Evolutionary conservation across 2,329 filamentous ascomycete species (phyloP), one percentile per base, ranked within the genome.

Genomic region (Venturiaceae sp.): DNA sequence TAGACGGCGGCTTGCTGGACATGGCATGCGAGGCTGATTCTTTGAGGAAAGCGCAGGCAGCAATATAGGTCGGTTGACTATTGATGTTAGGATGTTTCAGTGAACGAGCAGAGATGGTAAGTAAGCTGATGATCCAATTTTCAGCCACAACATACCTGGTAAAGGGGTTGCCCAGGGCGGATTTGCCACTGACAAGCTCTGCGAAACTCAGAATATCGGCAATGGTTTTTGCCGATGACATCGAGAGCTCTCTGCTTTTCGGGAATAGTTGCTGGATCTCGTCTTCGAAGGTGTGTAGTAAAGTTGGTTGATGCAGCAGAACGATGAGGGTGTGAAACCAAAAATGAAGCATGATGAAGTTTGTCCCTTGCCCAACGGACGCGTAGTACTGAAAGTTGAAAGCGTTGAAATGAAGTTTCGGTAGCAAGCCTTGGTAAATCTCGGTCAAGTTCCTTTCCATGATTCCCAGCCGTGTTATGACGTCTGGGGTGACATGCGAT

Each of bases 281-380:
- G 2, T 81, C 83, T 63, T 84, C 83, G 59, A 94, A 91, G 0
- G 87, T 88, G 53, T 90, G 87, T 57, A 95, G 75, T 1, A 95
- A 75, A 0, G 89, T 92, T 0, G 90, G 90, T 63, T 92, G 89
- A 66, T 95, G 89, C 5, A 95, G 77, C 3, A 95, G 80, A 60
- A 95, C 90, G 63, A 95, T 92, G 32, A 94, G 75, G 0, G 89
- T 88, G 63, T 95, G 90, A 65, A 92, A 92, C 90, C 90, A 95
- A 68, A 91, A 88, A 68, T 95, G 90, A 26, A 95, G 75, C 9
- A 95, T 75, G 53, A 95, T 88, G 62, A 95, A 95, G 44, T 89
- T 94, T 0, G 89, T 92, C 14, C 90, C 89, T 68, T 95, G 88
- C 9, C 88, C 87, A 50, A 83, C 80, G 66, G 87, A 87, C 46